Conservation (phyloP, 2,329 filamentous ascomycete genomes). For the Paracoccidioides lutzii region DNA sequence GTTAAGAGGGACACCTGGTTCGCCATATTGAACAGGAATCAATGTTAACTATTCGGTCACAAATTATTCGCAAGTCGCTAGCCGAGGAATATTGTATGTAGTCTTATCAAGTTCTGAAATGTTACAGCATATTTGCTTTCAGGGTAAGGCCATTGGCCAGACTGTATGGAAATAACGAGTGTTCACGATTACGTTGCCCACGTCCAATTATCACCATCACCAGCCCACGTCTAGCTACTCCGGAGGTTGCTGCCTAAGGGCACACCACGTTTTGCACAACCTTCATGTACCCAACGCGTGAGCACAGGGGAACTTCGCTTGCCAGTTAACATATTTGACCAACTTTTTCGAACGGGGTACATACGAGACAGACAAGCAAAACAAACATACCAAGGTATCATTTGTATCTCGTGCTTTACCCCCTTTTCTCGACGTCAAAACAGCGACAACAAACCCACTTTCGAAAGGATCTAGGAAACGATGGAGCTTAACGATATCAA, state of each 20-base stretch:
- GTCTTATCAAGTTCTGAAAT: not conserved
- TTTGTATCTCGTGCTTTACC: too few relatives aligned
- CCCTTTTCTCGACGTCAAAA: too few relatives aligned
- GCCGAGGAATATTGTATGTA: too few relatives aligned
- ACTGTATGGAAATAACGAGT: not conserved
- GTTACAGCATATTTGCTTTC: not conserved
- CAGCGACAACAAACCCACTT: not conserved
- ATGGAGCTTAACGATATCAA: constrained; percentile 3
- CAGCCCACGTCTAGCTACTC: not conserved
- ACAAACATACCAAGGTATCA: too few relatives aligned
- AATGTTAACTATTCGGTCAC: not conserved
- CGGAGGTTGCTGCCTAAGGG: not conserved
- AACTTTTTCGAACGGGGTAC: too few relatives aligned
- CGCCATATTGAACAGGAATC: not conserved
- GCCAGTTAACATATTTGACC: too few relatives aligned
- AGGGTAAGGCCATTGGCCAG: not conserved
- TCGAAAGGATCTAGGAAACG: constrained; percentile 1
- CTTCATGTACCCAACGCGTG: not conserved
- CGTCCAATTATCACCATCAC: not conserved
- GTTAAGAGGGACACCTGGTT: not conserved
- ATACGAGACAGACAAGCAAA: too few relatives aligned
- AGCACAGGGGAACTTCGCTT: too few relatives aligned
- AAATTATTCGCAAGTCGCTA: not conserved
- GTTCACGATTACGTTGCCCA: not conserved
- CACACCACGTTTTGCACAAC: not conserved